These are phyloP conservation scores for Pleomassaria siparia DNA, from an alignment of 2,329 filamentous ascomycete genomes.

Conservation along the genomic window DNA sequence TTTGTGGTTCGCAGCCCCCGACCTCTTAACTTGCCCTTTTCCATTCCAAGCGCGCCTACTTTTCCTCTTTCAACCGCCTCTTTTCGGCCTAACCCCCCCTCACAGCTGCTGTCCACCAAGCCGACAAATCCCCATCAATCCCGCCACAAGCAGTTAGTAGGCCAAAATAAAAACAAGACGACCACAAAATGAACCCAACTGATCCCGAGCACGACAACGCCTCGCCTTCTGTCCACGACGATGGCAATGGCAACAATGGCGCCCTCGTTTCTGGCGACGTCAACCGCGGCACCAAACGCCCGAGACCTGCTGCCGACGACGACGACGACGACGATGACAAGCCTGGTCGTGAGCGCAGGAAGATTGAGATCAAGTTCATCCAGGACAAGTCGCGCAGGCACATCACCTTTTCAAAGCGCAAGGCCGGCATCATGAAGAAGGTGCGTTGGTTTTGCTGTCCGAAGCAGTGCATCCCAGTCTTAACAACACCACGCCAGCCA, in stretches of 20 bases:
- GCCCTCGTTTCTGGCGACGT: slow-evolving; percentile 58
- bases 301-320: slow-evolving; percentile 80
- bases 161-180: slow-evolving; percentile 29
- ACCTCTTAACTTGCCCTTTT: slow-evolving; percentile 35
- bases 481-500: slow-evolving; percentile 7
- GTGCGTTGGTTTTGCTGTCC: slow-evolving; percentile 56
- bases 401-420: slow-evolving; percentile 99
- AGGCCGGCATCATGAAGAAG: slow-evolving; percentile 99
- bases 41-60: slow-evolving; percentile 40
- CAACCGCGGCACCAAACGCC: slow-evolving; percentile 84
- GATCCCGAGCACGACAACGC: slow-evolving; percentile 55
- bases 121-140: slow-evolving; percentile 32
- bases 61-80: slow-evolving; percentile 40
- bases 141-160: slow-evolving; percentile 45
- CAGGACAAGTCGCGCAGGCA: slow-evolving; percentile 99
- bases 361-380: slow-evolving; percentile 99
- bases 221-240: slow-evolving; percentile 54
- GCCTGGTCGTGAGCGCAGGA: slow-evolving; percentile 93
- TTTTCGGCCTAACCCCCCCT: slow-evolving; percentile 37
- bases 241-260: slow-evolving; percentile 62
- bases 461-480: slow-evolving; percentile 23
- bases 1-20: slow-evolving; percentile 37
- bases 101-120: slow-evolving; percentile 26
- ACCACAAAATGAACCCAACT: slow-evolving; percentile 48
- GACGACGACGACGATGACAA: slow-evolving; percentile 98